These are phyloP conservation scores for Aquilaria agallochum DNA, from an alignment of 441 rosid genomes.

Conservation along the genomic window DNA sequence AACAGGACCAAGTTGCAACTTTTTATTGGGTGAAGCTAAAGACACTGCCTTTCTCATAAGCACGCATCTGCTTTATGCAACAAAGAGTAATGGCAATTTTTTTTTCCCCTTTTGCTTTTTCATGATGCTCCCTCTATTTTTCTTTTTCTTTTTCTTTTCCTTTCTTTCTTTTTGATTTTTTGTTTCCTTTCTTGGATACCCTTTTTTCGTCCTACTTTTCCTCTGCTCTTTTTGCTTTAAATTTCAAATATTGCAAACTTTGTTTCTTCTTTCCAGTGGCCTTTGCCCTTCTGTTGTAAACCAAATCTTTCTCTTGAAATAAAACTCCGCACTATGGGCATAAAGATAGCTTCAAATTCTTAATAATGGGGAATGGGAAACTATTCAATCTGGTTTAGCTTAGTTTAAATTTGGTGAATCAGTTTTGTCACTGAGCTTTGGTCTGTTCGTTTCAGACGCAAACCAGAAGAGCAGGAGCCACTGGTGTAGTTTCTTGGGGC, in stretches of 20 bases:
- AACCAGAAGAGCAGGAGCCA: constrained; percentile 17
- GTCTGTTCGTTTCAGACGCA: not conserved
- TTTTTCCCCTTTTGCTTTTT: constrained; percentile 29
- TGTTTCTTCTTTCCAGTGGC: not conserved
- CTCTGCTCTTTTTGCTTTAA: not conserved
- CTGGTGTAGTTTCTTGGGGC: constrained; percentile 10
- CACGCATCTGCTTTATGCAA: constrained; percentile 12
- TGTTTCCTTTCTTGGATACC: constrained; percentile 5
- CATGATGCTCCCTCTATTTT: constrained; percentile 2
- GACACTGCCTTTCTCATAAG: constrained; percentile 8
- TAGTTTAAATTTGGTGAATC: not conserved
- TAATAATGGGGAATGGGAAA: not conserved
- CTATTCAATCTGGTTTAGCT: not conserved
- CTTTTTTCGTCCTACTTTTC: constrained; percentile 1
- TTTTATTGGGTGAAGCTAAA: constrained; percentile 8
- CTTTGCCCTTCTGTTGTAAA: not conserved
- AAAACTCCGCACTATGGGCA: not conserved
- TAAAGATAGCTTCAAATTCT: not conserved
- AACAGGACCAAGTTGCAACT: no score
- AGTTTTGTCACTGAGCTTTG: not conserved
- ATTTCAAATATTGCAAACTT: not conserved
- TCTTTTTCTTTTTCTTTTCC: constrained; percentile 15
- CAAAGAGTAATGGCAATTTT: constrained; percentile 12
- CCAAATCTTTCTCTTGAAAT: not conserved
- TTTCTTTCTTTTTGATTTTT: constrained; percentile 12